Conservation (phyloP, 1,284 basidiomycete species). For the Sparassis latifolia region DNA sequence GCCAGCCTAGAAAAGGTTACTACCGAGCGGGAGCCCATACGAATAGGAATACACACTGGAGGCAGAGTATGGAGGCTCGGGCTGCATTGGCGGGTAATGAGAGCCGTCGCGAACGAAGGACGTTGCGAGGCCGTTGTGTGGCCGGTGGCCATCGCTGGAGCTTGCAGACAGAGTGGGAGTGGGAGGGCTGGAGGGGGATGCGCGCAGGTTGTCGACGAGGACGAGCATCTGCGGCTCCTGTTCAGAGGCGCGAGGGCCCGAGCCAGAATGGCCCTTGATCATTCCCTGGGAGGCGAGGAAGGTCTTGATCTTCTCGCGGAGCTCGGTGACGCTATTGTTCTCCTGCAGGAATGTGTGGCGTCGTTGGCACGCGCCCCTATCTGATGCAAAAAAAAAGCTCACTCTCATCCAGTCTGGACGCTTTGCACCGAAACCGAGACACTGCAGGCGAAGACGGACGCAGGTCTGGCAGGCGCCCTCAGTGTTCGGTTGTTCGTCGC, state of each 20-base stretch:
- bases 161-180: conserved; percentile 44
- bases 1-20: conserved; percentile 27
- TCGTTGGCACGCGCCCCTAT: background rate
- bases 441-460: conserved; percentile 72
- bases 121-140: conserved; percentile 21
- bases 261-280: conserved; percentile 78
- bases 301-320: conserved; percentile 70
- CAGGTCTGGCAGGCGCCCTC: conserved; percentile 70
- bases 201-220: conserved; percentile 40
- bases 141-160: conserved; percentile 36
- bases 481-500: conserved; percentile 63
- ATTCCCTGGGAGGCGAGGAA: conserved; percentile 75
- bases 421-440: conserved; percentile 77
- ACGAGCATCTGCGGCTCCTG: conserved; percentile 50
- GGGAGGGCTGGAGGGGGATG: conserved; percentile 47
- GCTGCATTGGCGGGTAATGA: conserved; percentile 22
- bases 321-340: conserved; percentile 54
- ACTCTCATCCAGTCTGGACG: conserved; percentile 82
- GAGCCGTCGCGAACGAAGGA: conserved; percentile 38
- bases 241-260: conserved; percentile 48
- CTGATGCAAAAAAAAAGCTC: conserved; percentile 16
- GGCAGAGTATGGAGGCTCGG: conserved; percentile 12
- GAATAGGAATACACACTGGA: conserved; percentile 25
- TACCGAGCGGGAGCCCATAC: conserved; percentile 16
- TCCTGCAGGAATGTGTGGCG: conserved; percentile 37